Conservation (phyloP, 2,329 filamentous ascomycete genomes). For the Cercospora sojina region DNA sequence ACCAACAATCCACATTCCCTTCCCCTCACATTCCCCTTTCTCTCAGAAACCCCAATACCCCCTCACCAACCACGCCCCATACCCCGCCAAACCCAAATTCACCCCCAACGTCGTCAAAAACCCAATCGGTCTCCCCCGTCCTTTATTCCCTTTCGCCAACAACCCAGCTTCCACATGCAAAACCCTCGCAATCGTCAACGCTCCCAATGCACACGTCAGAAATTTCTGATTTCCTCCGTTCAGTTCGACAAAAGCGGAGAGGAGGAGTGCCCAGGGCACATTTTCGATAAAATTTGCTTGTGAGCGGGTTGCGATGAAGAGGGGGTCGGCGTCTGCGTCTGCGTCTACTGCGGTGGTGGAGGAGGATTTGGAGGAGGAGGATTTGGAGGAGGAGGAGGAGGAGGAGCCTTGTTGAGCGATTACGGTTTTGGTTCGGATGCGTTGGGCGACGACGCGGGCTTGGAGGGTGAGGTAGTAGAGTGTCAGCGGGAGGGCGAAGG, state of each 20-base stretch:
- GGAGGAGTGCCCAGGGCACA: constrained; percentile 20
- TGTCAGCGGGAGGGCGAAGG: constrained; percentile 22
- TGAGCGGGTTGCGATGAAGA: constrained; percentile 18
- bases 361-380: not conserved
- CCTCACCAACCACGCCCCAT: constrained; percentile 15
- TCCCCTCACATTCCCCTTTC: not conserved
- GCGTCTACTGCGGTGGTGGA: no score
- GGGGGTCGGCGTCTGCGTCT: constrained; percentile 10
- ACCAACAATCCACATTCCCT: not conserved
- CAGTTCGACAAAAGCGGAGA: constrained; percentile 17
- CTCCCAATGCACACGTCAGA: constrained; percentile 11
- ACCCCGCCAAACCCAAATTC: constrained; percentile 14
- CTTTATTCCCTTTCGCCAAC: not conserved
- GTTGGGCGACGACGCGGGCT: constrained; percentile 17
- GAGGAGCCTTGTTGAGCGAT: constrained; percentile 10
- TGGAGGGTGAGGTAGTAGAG: constrained; percentile 25
- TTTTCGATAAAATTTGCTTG: constrained; percentile 25
- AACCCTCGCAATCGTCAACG: constrained; percentile 13
- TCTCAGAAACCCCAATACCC: constrained; percentile 19
- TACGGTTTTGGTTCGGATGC: constrained; percentile 13
- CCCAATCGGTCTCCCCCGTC: constrained; percentile 16
- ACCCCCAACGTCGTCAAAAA: constrained; percentile 17
- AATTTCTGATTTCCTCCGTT: constrained; percentile 20
- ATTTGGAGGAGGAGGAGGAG: not conserved
- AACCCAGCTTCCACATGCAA: constrained; percentile 20